A percentile compares a stretch with the other conserved stretches of the same genome.
Conservation (phyloP, 768 basidiomycete species). For the Hydnomerulius pinastri region DNA sequence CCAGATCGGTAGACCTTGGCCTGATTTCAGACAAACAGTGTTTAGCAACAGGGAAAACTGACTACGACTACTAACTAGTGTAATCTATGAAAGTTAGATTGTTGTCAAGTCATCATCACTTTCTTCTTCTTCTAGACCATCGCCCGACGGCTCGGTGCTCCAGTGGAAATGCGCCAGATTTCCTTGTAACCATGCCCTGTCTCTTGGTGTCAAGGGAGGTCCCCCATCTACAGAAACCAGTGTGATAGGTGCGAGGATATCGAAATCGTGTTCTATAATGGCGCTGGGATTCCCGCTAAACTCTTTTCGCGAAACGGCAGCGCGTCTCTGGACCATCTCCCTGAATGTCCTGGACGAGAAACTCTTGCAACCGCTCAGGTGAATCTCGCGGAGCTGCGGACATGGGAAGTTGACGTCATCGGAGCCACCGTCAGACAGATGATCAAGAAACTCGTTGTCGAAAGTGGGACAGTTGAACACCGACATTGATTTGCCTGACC, state of each 20-base stretch:
- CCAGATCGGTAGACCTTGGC: too few relatives aligned
- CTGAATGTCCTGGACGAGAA: neutral
- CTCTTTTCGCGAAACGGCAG: neutral
- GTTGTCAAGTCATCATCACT: too few relatives aligned
- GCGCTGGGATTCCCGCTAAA: neutral
- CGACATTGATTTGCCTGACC: neutral
- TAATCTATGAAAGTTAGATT: neutral
- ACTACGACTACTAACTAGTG: neutral
- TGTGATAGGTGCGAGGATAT: conserved; percentile 2
- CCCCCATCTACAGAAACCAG: conserved; percentile 1
- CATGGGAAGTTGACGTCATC: neutral
- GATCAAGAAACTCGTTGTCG: conserved; percentile 1
- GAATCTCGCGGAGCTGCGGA: neutral
- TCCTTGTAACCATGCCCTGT: conserved; percentile 2
- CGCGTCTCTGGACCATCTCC: neutral
- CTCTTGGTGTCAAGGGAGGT: neutral
- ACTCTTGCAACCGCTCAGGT: neutral
- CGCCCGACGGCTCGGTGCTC: neutral
- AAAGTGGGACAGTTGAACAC: neutral
- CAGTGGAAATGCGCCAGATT: conserved; percentile 3
- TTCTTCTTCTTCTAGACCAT: neutral
- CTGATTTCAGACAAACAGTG: too few relatives aligned
- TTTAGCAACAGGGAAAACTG: too few relatives aligned
- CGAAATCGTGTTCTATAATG: neutral
- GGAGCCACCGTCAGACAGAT: neutral